Conservation (phyloP, 345 rosid genomes). For the Laguncularia racemosa region DNA sequence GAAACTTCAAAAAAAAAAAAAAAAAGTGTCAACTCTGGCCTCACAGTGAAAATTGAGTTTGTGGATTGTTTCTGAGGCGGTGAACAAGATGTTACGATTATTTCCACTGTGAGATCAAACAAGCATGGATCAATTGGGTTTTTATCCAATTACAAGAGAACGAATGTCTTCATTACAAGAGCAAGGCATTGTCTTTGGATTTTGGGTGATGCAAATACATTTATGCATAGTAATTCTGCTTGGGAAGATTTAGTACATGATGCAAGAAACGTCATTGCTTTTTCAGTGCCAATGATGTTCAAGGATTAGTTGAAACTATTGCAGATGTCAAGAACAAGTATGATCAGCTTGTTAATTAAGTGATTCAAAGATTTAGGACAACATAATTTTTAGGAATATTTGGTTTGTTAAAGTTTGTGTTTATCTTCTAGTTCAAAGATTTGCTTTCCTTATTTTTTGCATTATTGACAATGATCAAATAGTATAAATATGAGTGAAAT, state of each 20-base stretch:
- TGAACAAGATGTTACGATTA: constrained; percentile 20
- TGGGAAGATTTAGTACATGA: constrained; percentile 31
- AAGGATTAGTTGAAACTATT: constrained; percentile 23
- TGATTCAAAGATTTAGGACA: constrained; percentile 23
- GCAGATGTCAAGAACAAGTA: constrained; percentile 28
- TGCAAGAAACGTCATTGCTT: constrained; percentile 37
- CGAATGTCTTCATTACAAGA: constrained; percentile 25
- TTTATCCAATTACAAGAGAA: constrained; percentile 1
- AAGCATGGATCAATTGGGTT: neutral
- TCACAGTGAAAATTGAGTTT: constrained; percentile 17
- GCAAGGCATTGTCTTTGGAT: constrained; percentile 51
- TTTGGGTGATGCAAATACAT: constrained; percentile 37
- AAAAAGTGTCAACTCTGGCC: constrained; percentile 9
- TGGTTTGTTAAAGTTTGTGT: too few relatives aligned
- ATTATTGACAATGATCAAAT: too few relatives aligned
- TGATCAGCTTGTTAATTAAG: constrained; percentile 31
- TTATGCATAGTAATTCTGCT: constrained; percentile 20
- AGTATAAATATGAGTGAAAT: too few relatives aligned
- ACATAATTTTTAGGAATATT: constrained; percentile 25
- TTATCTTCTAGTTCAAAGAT: too few relatives aligned
- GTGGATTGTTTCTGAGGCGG: constrained; percentile 25
- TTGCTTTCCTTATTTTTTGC: too few relatives aligned
- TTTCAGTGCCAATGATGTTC: constrained; percentile 33
- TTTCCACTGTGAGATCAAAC: constrained; percentile 24
- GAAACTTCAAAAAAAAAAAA: constrained; percentile 9